Evolutionary conservation across 106 monocot genomes (phyloP), one percentile per base, ranked within the genome.

Genomic region (Dactylorhiza incarnata): DNA sequence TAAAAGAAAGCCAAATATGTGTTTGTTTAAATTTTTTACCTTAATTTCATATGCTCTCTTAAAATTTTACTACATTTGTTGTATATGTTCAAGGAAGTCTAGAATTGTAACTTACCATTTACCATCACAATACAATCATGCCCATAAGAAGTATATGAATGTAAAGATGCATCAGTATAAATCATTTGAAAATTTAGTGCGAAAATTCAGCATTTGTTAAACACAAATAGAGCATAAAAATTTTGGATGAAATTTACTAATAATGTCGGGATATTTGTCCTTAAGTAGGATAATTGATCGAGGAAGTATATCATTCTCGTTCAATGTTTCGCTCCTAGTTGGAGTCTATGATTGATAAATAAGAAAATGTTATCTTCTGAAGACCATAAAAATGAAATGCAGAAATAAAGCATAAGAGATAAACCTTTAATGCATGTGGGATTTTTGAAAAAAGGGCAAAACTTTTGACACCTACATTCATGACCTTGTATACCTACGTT

Each of bases 111-210:
- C 69, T 84, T 81, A 99, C 97, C 97, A 91, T 99, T 94, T 89
- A 94, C 97, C 75, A 91, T 86, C 5, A 99, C 97, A 74, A 99
- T 99, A 51, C 97, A 94, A 89, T 99, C 97, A 80, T 94, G 97
- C 49, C 94, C 97, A 82, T 99, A 94, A 24, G 94, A 94, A 23
- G 89, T 87, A 83, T 99, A 99, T 51, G 97, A 94, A 88, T 99
- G 94, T 81, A 99, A 79, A 45, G 97, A 94, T 80, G 94, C 97
- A 86, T 99, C 97, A 63, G 97, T 94, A 82, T 94, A 99, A 73
- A 99, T 94, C 46, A 89, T 91, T 94, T 99, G 75, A 16, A 78
- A 25, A 73, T 7, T 53, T 48, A 49, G 9, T 72, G 14, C 10
- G 23, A 48, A 75, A 24, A 48, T 24, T 67, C 29, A 58, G 15